Conservation (phyloP, 805 yeast species). For the Candida nonsorbophila region DNA sequence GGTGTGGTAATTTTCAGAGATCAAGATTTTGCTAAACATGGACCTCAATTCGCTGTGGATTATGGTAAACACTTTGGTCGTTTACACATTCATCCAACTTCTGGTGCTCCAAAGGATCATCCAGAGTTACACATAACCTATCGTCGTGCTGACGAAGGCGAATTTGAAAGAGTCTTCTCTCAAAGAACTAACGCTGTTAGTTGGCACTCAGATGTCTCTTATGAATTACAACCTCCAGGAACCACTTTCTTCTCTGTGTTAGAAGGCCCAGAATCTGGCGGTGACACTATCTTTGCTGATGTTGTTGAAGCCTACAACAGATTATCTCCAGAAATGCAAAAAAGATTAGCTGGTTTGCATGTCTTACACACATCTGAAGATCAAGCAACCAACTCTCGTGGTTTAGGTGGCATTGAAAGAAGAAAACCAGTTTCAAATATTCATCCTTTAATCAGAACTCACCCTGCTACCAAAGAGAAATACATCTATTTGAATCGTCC, state of each 20-base stretch:
- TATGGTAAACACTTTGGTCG: slow-evolving; percentile 15
- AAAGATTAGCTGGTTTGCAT: slow-evolving; percentile 25
- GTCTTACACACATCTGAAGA: slow-evolving; percentile 28
- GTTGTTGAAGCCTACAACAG: slow-evolving; percentile 32
- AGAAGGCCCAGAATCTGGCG: slow-evolving; percentile 33
- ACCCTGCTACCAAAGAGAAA: slow-evolving; percentile 29
- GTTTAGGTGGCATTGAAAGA: slow-evolving; percentile 28
- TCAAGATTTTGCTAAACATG: slow-evolving; percentile 28
- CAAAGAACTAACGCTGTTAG: slow-evolving; percentile 24
- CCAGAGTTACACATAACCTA: slow-evolving; percentile 33
- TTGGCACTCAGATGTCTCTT: slow-evolving; percentile 34
- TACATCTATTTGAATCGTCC: slow-evolving; percentile 26
- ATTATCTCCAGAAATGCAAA: slow-evolving; percentile 29
- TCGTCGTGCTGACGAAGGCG: slow-evolving; percentile 23
- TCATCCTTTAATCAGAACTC: slow-evolving; percentile 30
- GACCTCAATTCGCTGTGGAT: slow-evolving; percentile 37
- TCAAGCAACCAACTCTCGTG: slow-evolving; percentile 22
- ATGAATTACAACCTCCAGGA: slow-evolving; percentile 32
- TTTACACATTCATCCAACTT: slow-evolving; percentile 17
- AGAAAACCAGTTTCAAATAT: slow-evolving; percentile 27
- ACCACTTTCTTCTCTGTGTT: slow-evolving; percentile 28
- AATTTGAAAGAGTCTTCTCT: slow-evolving; percentile 20
- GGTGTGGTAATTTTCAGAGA: slow-evolving; percentile 30
- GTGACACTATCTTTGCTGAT: slow-evolving; percentile 34
- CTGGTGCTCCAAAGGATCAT: slow-evolving; percentile 17